A percentile compares a stretch with the other conserved stretches of the same genome.
Evolutionary conservation across 2,329 filamentous ascomycete species (phyloP).

Genomic region (Cladobotryum protrusum): DNA sequence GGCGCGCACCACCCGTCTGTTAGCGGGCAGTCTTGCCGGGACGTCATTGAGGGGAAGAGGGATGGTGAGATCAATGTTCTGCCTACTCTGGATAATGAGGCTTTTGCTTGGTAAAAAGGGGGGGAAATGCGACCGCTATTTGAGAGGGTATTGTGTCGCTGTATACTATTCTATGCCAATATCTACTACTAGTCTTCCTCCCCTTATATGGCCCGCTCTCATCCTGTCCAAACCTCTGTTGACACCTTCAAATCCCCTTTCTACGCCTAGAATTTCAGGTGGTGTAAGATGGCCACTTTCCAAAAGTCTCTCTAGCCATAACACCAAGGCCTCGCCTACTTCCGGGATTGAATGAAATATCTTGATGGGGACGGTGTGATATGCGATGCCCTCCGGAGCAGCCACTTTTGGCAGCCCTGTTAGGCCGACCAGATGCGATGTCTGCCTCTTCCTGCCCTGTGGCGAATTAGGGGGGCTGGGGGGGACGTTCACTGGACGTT

Average conservation of each 20-base stretch:
- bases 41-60: constrained; percentile 12
- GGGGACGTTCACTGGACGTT: constrained; percentile 19
- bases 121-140: neutral
- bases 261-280: constrained; percentile 59
- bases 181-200: constrained; percentile 60
- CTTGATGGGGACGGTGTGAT: constrained; percentile 69
- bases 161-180: constrained; percentile 9
- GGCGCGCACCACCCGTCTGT: constrained; percentile 5
- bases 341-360: constrained; percentile 62
- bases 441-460: constrained; percentile 15
- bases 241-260: constrained; percentile 58
- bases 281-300: constrained; percentile 45
- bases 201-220: constrained; percentile 59
- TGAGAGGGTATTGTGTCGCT: neutral
- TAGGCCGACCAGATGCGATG: constrained; percentile 59
- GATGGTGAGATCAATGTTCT: constrained; percentile 13
- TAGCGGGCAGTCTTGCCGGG: constrained; percentile 7
- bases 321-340: constrained; percentile 56
- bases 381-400: constrained; percentile 37
- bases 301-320: constrained; percentile 64
- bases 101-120: constrained; percentile 2
- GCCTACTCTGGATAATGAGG: neutral
- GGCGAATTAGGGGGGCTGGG: constrained; percentile 35
- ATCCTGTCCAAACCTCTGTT: constrained; percentile 62
- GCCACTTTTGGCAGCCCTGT: constrained; percentile 58